phyloP scores from a whole-genome alignment of 2,329 filamentous ascomycete genomes.

The Xylariaceae sp. region DNA sequence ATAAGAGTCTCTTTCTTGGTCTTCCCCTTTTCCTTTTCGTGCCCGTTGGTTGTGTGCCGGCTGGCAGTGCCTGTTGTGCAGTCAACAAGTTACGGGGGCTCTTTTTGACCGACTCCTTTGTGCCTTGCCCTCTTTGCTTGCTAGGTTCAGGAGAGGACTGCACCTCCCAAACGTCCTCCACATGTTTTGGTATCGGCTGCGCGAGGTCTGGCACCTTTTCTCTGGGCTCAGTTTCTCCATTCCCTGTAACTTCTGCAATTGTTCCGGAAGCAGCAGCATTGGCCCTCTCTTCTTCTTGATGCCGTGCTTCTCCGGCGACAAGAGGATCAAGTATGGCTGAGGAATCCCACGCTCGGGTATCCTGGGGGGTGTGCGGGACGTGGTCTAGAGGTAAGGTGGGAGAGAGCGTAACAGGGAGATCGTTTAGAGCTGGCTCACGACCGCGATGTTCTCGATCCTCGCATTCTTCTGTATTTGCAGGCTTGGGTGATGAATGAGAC shows the following conservation, averaged over 20 bases:
- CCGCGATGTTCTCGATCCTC: too few species aligned
- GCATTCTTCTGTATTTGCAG: too few species aligned
- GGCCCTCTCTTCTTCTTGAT: too few species aligned
- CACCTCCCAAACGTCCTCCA: constrained; percentile 2
- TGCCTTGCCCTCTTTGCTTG: background rate
- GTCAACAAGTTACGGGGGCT: background rate
- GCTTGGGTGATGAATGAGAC: too few species aligned
- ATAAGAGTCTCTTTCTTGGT: constrained; percentile 6
- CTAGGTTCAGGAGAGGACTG: constrained; percentile 3
- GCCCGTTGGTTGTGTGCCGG: background rate
- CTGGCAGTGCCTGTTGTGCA: background rate
- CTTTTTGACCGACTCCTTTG: constrained; percentile 10
- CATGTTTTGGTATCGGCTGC: background rate
- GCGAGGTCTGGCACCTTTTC: background rate
- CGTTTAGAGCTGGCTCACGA: too few species aligned
- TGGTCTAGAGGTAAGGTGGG: background rate
- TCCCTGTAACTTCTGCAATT: too few species aligned
- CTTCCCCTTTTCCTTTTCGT: constrained; percentile 7
- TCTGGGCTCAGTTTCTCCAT: constrained; percentile 1
- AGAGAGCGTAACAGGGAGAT: background rate
- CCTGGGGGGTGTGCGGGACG: background rate
- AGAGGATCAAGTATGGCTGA: too few species aligned
- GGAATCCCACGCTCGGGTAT: too few species aligned
- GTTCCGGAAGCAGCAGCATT: too few species aligned
- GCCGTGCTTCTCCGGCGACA: too few species aligned